phyloP scores from a whole-genome alignment of 495 filamentous ascomycete species.

The Penicillium alfredii region DNA sequence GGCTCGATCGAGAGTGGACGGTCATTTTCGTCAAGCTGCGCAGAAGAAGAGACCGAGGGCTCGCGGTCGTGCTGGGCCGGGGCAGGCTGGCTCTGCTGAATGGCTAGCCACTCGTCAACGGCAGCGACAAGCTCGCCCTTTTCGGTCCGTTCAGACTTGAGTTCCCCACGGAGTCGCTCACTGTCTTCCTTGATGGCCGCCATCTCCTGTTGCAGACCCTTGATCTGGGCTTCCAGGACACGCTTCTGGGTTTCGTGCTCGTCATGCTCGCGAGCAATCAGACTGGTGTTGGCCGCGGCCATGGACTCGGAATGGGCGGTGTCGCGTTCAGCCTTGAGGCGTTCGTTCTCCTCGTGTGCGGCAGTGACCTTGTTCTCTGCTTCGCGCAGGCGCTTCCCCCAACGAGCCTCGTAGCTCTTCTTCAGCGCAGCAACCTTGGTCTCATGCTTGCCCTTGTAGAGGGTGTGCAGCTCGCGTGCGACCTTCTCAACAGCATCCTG shows the following conservation, averaged over 20 bases:
- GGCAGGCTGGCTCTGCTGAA: conserved; percentile 36
- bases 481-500: conserved; percentile 90
- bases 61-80: conserved; percentile 13
- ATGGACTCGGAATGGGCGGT: conserved; percentile 51
- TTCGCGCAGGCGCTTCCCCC: conserved; percentile 77
- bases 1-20: conserved; percentile 14
- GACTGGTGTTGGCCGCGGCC: conserved; percentile 41
- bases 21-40: conserved; percentile 9
- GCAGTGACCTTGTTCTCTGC: conserved; percentile 65
- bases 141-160: conserved; percentile 75
- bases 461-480: conserved; percentile 76
- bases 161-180: conserved; percentile 52
- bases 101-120: conserved; percentile 81
- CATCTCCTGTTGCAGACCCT: conserved; percentile 65
- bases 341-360: conserved; percentile 65
- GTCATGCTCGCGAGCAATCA: conserved; percentile 39
- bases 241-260: conserved; percentile 46
- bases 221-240: conserved; percentile 56
- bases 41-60: conserved; percentile 17
- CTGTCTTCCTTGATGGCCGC: conserved; percentile 59
- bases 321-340: conserved; percentile 58
- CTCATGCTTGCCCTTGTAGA: conserved; percentile 98
- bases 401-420: conserved; percentile 85
- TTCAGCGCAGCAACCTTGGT: conserved; percentile 89
- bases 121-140: conserved; percentile 91